Evolutionary conservation across 495 filamentous ascomycete genomes (phyloP), one percentile per base, ranked within the genome.

Genomic region (Thermothielavioides terrestris): DNA sequence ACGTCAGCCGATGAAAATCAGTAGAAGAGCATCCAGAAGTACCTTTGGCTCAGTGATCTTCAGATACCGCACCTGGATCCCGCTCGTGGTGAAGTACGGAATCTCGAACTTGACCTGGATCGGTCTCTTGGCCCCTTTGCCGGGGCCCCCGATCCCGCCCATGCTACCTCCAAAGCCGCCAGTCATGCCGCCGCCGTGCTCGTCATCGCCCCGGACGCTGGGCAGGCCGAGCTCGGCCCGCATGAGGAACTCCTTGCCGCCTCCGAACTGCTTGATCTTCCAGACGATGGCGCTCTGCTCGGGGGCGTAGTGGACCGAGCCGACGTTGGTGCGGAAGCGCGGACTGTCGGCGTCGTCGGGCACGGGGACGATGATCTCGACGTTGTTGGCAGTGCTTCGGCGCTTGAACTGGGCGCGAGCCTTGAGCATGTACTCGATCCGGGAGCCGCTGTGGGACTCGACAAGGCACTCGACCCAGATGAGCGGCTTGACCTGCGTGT

Each of bases 41-140:
- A 95, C 89, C 89, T 99, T 99, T 5, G 92, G 94, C 70, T 99
- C 92, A 50, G 94, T 97, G 59, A 99, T 99, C 79, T 99, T 99
- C 69, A 99, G 67, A 65, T 99, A 99, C 50, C 92, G 82, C 54
- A 97, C 94, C 67, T 97, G 92, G 61, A 99, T 99, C 27, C 92
- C 92, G 67, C 86, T 92, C 4, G 92, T 99, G 7, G 92, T 99
- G 65, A 99, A 99, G 68, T 99, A 99, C 25, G 94, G 94, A 65
- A 97, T 97, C 75, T 99, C 94, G 67, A 97, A 99, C 71, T 97
- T 99, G 72, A 99, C 92, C 65, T 85, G 89, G 62, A 97, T 97
- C 2, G 94, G 94, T 51, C 92, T 74, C 76, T 97, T 97, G 50
- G 78, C 78, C 22, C 88, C 82, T 71, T 96, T 95, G 27, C 83